Conservation (phyloP, 2,329 filamentous ascomycete species). For the Ophiocordyceps unilateralis region DNA sequence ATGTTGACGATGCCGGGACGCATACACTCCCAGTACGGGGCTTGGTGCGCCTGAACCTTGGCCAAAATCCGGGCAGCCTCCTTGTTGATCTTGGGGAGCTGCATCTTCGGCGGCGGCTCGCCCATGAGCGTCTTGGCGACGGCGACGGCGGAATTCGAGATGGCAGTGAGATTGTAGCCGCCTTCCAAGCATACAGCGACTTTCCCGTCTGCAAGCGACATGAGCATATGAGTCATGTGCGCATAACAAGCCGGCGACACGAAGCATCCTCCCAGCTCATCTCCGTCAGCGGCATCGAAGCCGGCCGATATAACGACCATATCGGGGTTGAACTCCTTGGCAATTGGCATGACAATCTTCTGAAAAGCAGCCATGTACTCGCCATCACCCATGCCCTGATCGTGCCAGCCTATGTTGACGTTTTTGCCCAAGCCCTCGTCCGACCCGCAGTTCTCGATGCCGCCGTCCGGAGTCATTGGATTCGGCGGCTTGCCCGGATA, state of each 20-base stretch:
- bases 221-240: constrained; percentile 98
- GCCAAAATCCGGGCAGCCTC: constrained; percentile 39
- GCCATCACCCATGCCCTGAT: constrained; percentile 77
- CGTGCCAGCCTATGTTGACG: constrained; percentile 50
- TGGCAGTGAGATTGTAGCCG: constrained; percentile 85
- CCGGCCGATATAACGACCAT: constrained; percentile 90
- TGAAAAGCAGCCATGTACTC: constrained; percentile 97
- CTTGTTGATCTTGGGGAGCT: constrained; percentile 36
- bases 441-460: constrained; percentile 40
- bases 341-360: constrained; percentile 90
- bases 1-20: constrained; percentile 46
- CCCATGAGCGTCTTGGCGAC: constrained; percentile 91
- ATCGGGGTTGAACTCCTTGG: constrained; percentile 82
- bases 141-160: constrained; percentile 79
- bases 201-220: constrained; percentile 81
- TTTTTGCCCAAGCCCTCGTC: constrained; percentile 41
- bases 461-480: constrained; percentile 39
- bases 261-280: constrained; percentile 82
- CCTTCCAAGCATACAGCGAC: constrained; percentile 88
- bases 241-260: constrained; percentile 85
- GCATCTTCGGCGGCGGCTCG: constrained; percentile 57
- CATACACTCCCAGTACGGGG: constrained; percentile 77
- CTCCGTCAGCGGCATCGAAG: constrained; percentile 88
- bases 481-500: constrained; percentile 57
- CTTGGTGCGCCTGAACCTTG: constrained; percentile 42